Percentiles rank a stretch among this genome's conserved stretches.
Evolutionary conservation across 768 basidiomycete genomes (phyloP).

Genomic region (Saitozyma podzolica): DNA sequence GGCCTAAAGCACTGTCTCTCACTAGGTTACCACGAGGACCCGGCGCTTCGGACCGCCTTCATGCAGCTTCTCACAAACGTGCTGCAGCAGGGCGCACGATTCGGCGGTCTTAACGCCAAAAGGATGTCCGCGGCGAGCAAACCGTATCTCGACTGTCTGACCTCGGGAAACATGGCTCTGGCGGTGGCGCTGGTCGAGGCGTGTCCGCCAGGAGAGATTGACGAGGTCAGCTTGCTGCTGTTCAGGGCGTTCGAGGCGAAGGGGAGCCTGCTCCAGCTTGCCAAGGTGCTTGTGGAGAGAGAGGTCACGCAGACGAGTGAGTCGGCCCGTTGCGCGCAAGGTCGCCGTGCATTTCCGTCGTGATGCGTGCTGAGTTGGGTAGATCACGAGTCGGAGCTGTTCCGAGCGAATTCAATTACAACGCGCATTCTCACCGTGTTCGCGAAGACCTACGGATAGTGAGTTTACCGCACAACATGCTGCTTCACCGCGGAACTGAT

Average conservation of each 20-base stretch:
- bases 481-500: neutral
- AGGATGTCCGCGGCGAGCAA: slow-evolving; percentile 11
- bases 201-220: slow-evolving; percentile 71
- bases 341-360: neutral
- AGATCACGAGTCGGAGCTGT: slow-evolving; percentile 79
- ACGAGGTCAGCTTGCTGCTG: slow-evolving; percentile 74
- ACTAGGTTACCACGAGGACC: slow-evolving; percentile 72
- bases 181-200: slow-evolving; percentile 82
- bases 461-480: slow-evolving; percentile 4
- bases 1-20: slow-evolving; percentile 85
- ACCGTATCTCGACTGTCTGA: slow-evolving; percentile 21
- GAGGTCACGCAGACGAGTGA: slow-evolving; percentile 77
- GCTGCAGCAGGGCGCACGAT: slow-evolving; percentile 74
- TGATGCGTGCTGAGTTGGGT: slow-evolving; percentile 8
- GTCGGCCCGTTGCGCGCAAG: slow-evolving; percentile 7
- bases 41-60: slow-evolving; percentile 72
- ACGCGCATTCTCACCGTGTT: slow-evolving; percentile 84
- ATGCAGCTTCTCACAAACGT: slow-evolving; percentile 80
- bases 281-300: slow-evolving; percentile 80
- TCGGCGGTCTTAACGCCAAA: slow-evolving; percentile 54
- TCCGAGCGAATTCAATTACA: slow-evolving; percentile 83
- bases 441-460: slow-evolving; percentile 83
- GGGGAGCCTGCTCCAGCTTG: slow-evolving; percentile 66
- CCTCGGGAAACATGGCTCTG: slow-evolving; percentile 27
- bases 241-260: slow-evolving; percentile 83